Base-by-base conservation (phyloP, 148 eudicot species). In the Vaccinium darrowii region DNA sequence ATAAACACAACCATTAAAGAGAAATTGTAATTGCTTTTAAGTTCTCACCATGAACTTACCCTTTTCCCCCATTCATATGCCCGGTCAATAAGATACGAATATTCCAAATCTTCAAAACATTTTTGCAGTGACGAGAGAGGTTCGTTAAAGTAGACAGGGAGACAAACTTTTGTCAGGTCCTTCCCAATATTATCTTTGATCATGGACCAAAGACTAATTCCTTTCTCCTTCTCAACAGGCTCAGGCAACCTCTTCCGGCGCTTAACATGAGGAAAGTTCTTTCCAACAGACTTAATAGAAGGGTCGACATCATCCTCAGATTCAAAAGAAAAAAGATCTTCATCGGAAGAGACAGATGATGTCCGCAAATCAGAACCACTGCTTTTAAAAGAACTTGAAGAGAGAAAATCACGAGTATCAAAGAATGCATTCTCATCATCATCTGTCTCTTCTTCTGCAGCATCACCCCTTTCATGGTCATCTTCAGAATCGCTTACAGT, bases 91-190 rank as follows among this genome's bases (percentile, higher is more conserved):
- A 87, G 89, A 82, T 84, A 76, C 0, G 89, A 87, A 73, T 87
- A 87, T 80, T 87, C 89, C 18, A 87, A 33, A 80, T 87, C 88
- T 80, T 87, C 88, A 69, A 80, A 87, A 73, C 88, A 77, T 65
- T 81, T 87, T 62, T 87, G 89, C 58, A 87, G 71, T 52, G 87
- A 87, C 43, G 89, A 87, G 82, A 87, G 83, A 21, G 89, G 87
- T 73, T 87, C 89, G 85, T 87, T 87, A 60, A 87, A 87, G 79
- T 87, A 87, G 30, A 87, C 89, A 33, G 89, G 89, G 71, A 87
- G 89, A 81, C 89, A 87, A 54, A 87, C 81, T 82, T 87, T 87
- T 11, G 82, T 87, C 53, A 87, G 89, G 57, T 87, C 89, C 79
- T 87, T 87, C 74, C 89, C 89, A 60, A 87, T 87, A 72, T 87